These are phyloP conservation scores for Diplodia scrobiculata DNA, from an alignment of 2,329 filamentous ascomycete species.

Conservation along the genomic window DNA sequence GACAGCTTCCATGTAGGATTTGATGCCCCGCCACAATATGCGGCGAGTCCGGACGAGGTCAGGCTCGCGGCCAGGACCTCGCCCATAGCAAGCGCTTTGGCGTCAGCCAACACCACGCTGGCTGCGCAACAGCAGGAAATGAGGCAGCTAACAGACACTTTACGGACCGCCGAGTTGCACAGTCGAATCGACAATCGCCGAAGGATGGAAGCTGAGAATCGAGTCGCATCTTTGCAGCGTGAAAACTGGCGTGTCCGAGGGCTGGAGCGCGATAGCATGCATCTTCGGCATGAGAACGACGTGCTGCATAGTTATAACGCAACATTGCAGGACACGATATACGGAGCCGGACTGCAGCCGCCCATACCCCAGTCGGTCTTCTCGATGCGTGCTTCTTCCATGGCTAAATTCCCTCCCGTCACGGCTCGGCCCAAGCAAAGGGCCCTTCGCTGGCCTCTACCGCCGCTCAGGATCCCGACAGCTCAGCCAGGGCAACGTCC, in stretches of 20 bases:
- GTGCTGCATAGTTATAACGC: not conserved
- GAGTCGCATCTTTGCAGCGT: not conserved
- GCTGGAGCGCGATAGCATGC: not conserved
- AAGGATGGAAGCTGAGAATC: not conserved
- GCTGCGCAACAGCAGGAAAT: not conserved
- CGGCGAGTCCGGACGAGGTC: not conserved
- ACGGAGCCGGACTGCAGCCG: not conserved
- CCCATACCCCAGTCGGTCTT: not conserved
- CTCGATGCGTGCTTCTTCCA: not conserved
- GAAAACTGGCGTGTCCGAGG: not conserved
- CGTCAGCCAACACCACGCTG: not conserved
- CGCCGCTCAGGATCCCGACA: not conserved
- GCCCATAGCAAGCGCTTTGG: not conserved
- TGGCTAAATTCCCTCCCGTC: not conserved
- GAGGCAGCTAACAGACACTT: not conserved
- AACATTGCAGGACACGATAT: not conserved
- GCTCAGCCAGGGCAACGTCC: not conserved
- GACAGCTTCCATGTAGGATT: not conserved
- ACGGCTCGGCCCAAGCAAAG: not conserved
- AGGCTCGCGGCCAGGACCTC: not conserved
- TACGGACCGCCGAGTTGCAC: not conserved
- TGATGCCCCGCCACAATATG: not conserved
- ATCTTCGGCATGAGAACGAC: not conserved
- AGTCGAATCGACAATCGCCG: not conserved
- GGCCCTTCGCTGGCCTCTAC: not conserved